Evolutionary conservation across 2,329 filamentous ascomycete genomes (phyloP), one percentile per base, ranked within the genome.

Genomic region (Chrysosporium keratinophilum): DNA sequence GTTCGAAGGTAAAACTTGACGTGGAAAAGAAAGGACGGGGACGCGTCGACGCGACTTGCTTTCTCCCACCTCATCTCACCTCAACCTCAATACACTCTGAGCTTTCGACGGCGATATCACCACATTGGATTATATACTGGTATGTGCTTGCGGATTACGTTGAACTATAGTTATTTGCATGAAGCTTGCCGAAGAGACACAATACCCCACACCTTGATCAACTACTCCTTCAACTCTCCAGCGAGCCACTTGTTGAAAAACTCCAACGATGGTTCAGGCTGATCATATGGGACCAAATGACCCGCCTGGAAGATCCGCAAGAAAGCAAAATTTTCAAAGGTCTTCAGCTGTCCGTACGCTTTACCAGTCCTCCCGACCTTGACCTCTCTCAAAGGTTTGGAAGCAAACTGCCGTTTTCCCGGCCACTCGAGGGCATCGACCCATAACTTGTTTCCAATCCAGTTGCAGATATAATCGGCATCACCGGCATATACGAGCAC

Each of bases 381-480:
- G 53, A 80, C 77, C 53, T 91, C 76, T 64, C 77, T 78, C 61
- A 97, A 82, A 61, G 85, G 80, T 73, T 86, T 71, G 62, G 85
- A 71, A 63, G 83, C 9, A 37, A 55, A 57, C 39, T 53, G 11
- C 14, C 39, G 14, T 17, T 47, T 50, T 17, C 56, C 56, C 9
- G 49, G 49, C 56, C 56, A 57, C 3, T 50, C 33, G 11, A 57
- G 71, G 54, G 85, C 84, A 59, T 82, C 78, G 67, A 85, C 84
- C 93, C 93, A 98, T 57, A 88, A 90, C 72, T 88, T 84, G 81
- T 98, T 98, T 63, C 93, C 93, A 59, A 97, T 86, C 90, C 91
- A 96, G 82, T 96, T 96, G 85, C 88, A 81, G 71, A 93, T 93
- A 74, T 84, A 91, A 72, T 91, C 87, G 52, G 87, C 56, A 82